phyloP scores from a whole-genome alignment of 331 rosid species.

The Phaseolus coccineus region DNA sequence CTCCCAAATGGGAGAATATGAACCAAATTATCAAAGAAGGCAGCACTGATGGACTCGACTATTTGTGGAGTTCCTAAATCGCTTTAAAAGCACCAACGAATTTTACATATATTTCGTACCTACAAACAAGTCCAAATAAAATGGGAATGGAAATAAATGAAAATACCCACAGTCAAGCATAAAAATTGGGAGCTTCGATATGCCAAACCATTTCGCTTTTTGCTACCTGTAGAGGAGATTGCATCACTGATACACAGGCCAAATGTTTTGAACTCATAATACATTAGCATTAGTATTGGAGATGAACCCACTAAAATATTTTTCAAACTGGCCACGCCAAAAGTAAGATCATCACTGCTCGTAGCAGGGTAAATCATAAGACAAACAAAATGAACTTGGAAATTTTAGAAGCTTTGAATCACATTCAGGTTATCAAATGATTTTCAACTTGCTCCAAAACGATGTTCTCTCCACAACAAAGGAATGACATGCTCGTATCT shows the following conservation, averaged over 20 bases:
- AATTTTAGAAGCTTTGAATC: neutral
- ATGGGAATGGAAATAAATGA: neutral
- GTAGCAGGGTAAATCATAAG: neutral
- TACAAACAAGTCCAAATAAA: neutral
- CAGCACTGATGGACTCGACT: neutral
- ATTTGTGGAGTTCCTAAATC: neutral
- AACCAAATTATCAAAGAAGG: neutral
- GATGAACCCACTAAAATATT: constrained; percentile 23
- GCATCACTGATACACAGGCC: neutral
- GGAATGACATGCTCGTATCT: constrained; percentile 8
- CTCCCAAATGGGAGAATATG: neutral
- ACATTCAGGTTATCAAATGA: neutral
- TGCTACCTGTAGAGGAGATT: neutral
- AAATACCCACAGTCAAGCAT: neutral
- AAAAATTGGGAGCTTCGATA: neutral
- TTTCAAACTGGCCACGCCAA: constrained; percentile 16
- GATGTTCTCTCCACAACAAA: constrained; percentile 15
- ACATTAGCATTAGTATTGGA: neutral
- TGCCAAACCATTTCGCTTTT: neutral
- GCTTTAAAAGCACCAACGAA: too few species aligned
- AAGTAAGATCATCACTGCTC: neutral
- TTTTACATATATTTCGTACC: neutral
- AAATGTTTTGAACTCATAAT: neutral
- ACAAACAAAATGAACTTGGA: constrained; percentile 23
- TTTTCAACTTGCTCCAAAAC: constrained; percentile 18